Base-by-base conservation (phyloP, 176 grass and related monocot species). In the Triticum monococcum region DNA sequence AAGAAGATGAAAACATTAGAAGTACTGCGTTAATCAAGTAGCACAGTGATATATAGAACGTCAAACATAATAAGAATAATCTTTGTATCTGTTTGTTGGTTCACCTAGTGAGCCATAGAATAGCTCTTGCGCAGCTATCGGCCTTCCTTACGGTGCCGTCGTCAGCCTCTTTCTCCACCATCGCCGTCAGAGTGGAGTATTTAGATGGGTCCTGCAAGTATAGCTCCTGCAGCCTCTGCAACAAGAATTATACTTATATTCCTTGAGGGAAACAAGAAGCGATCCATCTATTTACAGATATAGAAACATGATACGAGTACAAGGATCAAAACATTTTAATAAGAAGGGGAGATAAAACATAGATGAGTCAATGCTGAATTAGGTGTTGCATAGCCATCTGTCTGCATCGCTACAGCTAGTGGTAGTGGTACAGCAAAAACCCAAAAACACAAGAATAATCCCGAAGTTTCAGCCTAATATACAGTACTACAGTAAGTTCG, bases 51-150 rank as follows among this genome's bases (percentile, higher is more conserved):
- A 7, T 18, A 18, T 1, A 59, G 9, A 45, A 67, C n/a, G 40
- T 50, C 41, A 23, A 3, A 18, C 2, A n/a, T n/a, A n/a, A 70
- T 24, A 26, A 14, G 4, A 9, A 33, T 33, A 17, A 50, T 50
- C 12, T 50, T 77, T 24, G 8, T 0, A 66, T 17, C 4, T 60
- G 8, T 16, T 41, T 30, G 6, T 79, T 54, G 50, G 50, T 54
- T 81, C 85, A 94, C 97, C 97, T 96, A 5, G 90, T 64, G 88
- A 99, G 97, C 97, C 97, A 99, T 23, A 96, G 62, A 18, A 92
- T 64, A 78, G 97, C 90, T 78, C 88, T 91, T 25, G 97, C 78
- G 12, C 90, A 96, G 72, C 97, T 98, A 35, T 96, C 94, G 50
- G 75, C 38, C 80, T 96, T 98, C 76, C 90, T 87, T 36, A 79